Base-by-base conservation (phyloP, 2,329 filamentous ascomycete species). In the Ascosphaera acerosa region DNA sequence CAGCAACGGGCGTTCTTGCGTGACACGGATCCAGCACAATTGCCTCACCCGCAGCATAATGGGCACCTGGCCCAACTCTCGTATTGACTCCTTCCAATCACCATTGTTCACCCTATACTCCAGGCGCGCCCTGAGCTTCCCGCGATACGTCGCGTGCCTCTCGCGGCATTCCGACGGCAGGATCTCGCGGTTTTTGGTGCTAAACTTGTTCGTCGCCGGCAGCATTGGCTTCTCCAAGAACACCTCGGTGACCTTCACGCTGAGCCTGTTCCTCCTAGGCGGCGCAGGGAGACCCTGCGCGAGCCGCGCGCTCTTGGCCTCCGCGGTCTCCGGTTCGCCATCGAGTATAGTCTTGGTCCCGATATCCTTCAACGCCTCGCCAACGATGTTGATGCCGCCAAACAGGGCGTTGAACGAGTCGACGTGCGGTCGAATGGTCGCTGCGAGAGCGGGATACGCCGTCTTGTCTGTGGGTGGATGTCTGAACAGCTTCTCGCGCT, bases 351-450 rank as follows among this genome's bases (percentile, higher is more conserved):
- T 67, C 55, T 84, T 89, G 38, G 68, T 75, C 44, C 84, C 87
- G 54, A 97, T 94, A 48, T 97, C 87, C 45, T 66, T 68, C 36
- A 94, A 51, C 9, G 65, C 81, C 39, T 78, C 70, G 31, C 75
- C 66, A 33, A 97, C 50, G 32, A 74, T 58, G 32, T 76, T 78
- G 51, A 73, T 64, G 35, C 64, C 60, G 18, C 70, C 66, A 48
- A 92, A 89, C 30, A 94, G 62, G 32, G 71, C 71, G 58, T 97
- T 91, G 66, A 92, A 97, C 4, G 87, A 87, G 45, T 92, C 73
- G 43, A 94, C 75, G 52, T 97, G 87, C 31, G 87, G 87, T 40
- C 76, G 64, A 36, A 94, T 71, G n/a, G 84, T 77, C 37, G 66
- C 66, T 43, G 82, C 74, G 30, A 97, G 67, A 15, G 76, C 66